Base-by-base conservation (phyloP, 148 eudicot species). In the Cornus florida region DNA sequence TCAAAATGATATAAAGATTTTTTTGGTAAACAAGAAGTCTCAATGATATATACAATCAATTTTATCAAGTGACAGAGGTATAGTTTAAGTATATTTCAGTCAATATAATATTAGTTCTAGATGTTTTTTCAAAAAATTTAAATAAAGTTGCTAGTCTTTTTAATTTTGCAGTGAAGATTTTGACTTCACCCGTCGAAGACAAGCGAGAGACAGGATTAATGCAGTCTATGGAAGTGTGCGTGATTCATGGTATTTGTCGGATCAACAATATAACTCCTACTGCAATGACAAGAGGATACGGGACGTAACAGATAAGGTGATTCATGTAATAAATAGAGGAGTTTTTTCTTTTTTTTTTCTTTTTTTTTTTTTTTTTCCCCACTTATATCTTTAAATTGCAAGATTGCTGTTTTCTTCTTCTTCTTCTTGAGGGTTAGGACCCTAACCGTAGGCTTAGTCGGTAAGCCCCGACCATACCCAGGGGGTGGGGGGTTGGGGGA, bases 161-260 rank as follows among this genome's bases (percentile, higher is more conserved):
- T 75, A 77, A 76, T 22, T 62, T 57, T 88, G 82, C 96, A 95
- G 98, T 74, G 97, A 92, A 68, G 97, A 91, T 68, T 79, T 78
- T 62, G 92, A 89, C 59, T 86, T 82, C 46, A 84, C 82, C 74
- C 81, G 92, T 87, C 81, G 82, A 71, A 83, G 88, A 67, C 88
- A 81, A 66, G 82, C 39, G 59, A 87, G 87, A 80, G 90, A 82
- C 57, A 84, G 89, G 83, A 86, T 82, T 77, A 77, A 88, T 62
- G 85, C 72, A 68, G 76, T 70, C 31, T 67, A 86, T 77, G 89
- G 84, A 78, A 81, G 43, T 71, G 74, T 73, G 69, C 75, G 67
- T 79, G 83, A 85, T 76, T 82, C 90, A 31, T 62, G 71, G 59
- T 79, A 80, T 74, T 75, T 77, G 14, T 33, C 85, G 35, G 77